Evolutionary conservation across 208 protist genomes (phyloP), one percentile per base, ranked within the genome.

Genomic region (Leptomonas seymouri): DNA sequence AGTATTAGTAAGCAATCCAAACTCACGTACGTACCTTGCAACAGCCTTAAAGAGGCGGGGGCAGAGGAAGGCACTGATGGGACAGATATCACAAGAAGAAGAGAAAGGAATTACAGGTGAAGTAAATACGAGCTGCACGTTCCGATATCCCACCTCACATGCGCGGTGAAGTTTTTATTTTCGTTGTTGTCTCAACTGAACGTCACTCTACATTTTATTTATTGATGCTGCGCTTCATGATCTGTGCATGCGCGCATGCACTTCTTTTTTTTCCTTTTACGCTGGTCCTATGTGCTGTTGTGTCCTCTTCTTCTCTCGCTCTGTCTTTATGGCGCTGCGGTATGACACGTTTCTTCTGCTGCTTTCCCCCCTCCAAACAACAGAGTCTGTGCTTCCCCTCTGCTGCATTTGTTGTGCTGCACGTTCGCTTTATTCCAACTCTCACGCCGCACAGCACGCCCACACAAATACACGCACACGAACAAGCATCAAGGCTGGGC

Each of bases 1-100:
- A 58, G 54, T 72, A 44, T 30, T 64, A 72, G 54, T 70, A 70
- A 70, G 64, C 64, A 70, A 70, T 54, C 36, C 27, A 68, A 48
- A 57, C 21, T 0, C 25, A 61, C 30, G 16, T 70, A 44, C 53
- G 48, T 65, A 49, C 25, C 41, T 21, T 23, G 46, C 61, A 21
- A 12, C 59, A 55, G 28, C 45, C 3, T 44, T 20, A 44, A 45
- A 25, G 45, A 65, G 20, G 45, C 7, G 27, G 18, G 7, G 44
- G 27, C 0, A 30, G 30, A 65, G 30, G 25, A 60, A 31, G 36
- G 36, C 7, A 60, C 21, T 1, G 16, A 39, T 9, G 55, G 18
- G 55, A 23, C 31, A 9, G 25, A 55, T 46, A 23, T 1, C 16
- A 12, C 3, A 3, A 55, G 6, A 18, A 56, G 49, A 48, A 54